phyloP scores from a whole-genome alignment of 225 moss, liverwort and hornwort genomes.

The Asterella californica region DNA sequence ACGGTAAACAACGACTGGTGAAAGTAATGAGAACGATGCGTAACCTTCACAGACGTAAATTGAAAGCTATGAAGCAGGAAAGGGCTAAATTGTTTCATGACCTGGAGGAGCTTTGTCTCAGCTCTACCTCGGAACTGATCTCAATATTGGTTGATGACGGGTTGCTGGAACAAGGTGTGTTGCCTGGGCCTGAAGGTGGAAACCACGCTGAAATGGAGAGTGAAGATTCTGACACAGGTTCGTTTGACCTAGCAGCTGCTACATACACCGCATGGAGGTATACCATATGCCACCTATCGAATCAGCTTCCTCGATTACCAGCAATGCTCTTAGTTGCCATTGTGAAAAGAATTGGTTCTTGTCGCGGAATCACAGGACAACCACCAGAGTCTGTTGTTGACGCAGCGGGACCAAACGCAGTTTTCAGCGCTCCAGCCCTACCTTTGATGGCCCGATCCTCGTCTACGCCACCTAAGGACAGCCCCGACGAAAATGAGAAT shows the following conservation, averaged over 20 bases:
- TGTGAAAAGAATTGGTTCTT: slow-evolving; percentile 20
- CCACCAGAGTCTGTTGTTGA: neutral
- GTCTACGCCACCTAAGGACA: neutral
- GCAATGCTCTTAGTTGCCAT: slow-evolving; percentile 41
- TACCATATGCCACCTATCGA: slow-evolving; percentile 32
- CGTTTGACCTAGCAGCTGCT: slow-evolving; percentile 11
- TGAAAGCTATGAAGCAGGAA: slow-evolving; percentile 48
- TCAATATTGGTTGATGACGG: slow-evolving; percentile 59
- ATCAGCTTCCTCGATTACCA: slow-evolving; percentile 35
- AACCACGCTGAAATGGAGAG: neutral
- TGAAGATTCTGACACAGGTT: neutral
- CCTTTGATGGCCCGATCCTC: neutral
- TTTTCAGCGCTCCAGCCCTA: neutral
- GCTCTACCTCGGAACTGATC: slow-evolving; percentile 58
- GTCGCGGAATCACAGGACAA: neutral
- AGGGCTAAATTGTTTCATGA: slow-evolving; percentile 54
- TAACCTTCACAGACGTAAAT: neutral
- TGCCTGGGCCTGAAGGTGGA: slow-evolving; percentile 18
- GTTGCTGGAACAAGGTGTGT: slow-evolving; percentile 55
- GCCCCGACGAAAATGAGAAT: neutral
- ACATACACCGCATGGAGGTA: slow-evolving; percentile 35
- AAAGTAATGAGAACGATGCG: neutral
- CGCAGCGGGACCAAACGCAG: neutral
- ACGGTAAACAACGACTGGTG: neutral
- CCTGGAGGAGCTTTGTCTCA: slow-evolving; percentile 63